A percentile compares a stretch with the other conserved stretches of the same genome.
Conservation (phyloP, 2,329 filamentous ascomycete genomes). For the Chaetomium strumarium region DNA sequence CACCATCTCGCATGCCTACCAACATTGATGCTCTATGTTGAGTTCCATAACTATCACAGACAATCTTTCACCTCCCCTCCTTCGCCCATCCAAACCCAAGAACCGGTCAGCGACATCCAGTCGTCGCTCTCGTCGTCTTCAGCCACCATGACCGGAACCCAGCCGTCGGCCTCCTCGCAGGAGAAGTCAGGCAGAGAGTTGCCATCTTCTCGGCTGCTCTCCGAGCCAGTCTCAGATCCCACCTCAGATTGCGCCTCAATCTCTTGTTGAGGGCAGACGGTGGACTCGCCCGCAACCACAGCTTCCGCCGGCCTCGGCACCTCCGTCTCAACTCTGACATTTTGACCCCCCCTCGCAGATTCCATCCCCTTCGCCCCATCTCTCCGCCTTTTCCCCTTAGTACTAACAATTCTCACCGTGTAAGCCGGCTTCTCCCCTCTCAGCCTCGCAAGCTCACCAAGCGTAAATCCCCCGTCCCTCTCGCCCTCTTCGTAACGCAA, state of each 20-base stretch:
- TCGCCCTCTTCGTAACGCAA: constrained; percentile 5
- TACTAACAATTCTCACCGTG: background rate
- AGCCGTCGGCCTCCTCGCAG: constrained; percentile 5
- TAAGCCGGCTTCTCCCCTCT: background rate
- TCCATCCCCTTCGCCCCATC: background rate
- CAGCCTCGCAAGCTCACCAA: background rate
- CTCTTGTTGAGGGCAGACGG: background rate
- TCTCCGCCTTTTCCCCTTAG: background rate
- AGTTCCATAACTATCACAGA: background rate
- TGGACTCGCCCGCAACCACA: background rate
- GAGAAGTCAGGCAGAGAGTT: constrained; percentile 1
- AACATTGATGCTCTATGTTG: no score
- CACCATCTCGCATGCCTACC: no score
- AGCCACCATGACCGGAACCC: constrained; percentile 15
- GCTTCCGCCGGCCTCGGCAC: background rate
- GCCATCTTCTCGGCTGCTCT: background rate
- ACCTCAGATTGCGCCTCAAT: no score
- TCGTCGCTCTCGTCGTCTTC: constrained; percentile 9
- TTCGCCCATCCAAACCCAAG: constrained; percentile 11
- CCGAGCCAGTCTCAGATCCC: background rate
- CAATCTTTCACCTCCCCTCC: background rate
- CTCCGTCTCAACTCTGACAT: background rate
- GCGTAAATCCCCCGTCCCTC: background rate
- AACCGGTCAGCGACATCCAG: constrained; percentile 16
- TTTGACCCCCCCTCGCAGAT: background rate